A percentile compares a stretch with the other conserved stretches of the same genome.
phyloP scores from a whole-genome alignment of 1,284 basidiomycete genomes.

The Inonotus hispidus region DNA sequence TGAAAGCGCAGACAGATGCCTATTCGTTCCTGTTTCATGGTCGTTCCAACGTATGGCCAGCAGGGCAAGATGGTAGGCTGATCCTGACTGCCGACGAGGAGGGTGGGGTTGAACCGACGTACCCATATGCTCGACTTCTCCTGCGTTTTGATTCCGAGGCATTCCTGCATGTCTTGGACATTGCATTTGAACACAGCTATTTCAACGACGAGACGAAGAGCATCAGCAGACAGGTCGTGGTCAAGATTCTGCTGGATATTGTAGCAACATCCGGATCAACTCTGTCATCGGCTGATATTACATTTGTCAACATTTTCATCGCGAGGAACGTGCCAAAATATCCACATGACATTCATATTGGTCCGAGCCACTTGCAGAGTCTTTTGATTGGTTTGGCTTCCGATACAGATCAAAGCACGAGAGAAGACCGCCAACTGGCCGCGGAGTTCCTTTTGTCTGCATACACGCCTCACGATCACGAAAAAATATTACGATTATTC shows the following conservation, averaged over 20 bases:
- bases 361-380: slow-evolving; percentile 62
- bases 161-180: slow-evolving; percentile 89
- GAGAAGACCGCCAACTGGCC: slow-evolving; percentile 93
- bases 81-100: slow-evolving; percentile 71
- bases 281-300: slow-evolving; percentile 58
- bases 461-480: slow-evolving; percentile 79
- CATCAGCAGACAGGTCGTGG: slow-evolving; percentile 76
- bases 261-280: slow-evolving; percentile 40
- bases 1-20: slow-evolving; percentile 63
- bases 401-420: slow-evolving; percentile 68
- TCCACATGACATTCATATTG: slow-evolving; percentile 78
- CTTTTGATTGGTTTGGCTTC: slow-evolving; percentile 77
- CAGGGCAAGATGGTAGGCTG: slow-evolving; percentile 62
- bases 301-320: slow-evolving; percentile 92
- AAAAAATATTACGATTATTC: slow-evolving; percentile 66
- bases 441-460: slow-evolving; percentile 92
- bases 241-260: slow-evolving; percentile 85
- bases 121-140: slow-evolving; percentile 84
- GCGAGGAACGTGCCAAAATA: slow-evolving; percentile 97
- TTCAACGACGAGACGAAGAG: slow-evolving; percentile 71
- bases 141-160: slow-evolving; percentile 92
- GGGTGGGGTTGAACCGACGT: slow-evolving; percentile 69
- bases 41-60: slow-evolving; percentile 75
- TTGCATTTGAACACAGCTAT: slow-evolving; percentile 91
- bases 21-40: slow-evolving; percentile 85